Evolutionary conservation across 164 flowering plant genomes (phyloP), one percentile per base, ranked within the genome.

Genomic region (Chloranthus sessilifolius): DNA sequence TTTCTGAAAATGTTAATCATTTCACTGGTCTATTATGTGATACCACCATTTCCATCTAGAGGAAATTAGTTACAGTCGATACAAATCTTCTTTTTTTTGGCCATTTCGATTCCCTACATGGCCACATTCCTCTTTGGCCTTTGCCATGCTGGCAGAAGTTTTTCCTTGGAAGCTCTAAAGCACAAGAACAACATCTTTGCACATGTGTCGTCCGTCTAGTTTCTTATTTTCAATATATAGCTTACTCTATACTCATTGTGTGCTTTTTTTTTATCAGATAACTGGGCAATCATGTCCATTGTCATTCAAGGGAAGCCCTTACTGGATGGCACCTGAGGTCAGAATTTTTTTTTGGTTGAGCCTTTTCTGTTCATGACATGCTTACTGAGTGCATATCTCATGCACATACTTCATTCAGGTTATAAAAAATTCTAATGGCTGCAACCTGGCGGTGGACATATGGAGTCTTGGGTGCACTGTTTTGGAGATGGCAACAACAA

Each of bases 251-350:
- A n/a, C 42, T 47, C 36, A 19, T 38, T 37, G 16, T 37, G 12
- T 37, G 17, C 31, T 21, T 23, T 16, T 15, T 20, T 17, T 39
- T 16, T 39, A 71, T 59, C 81, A 89, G 97, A 84, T 89, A 22
- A 69, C 82, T 19, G 90, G 88, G 36, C 94, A 82, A 51, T 70
- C 95, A 34, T 79, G 95, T 63, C 94, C 95, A 23, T 63, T 84
- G 38, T 84, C 92, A 35, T 78, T 83, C 63, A 78, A 81, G 65
- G 97, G 91, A 51, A 85, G 88, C 61, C 97, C 97, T 23, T 83
- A 88, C 64, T 88, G 95, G 97, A 85, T 85, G 95, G 97, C 97
- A 35, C 97, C 97, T 62, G 97, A 88, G 97, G 97, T 88, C 11
- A 35, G 69, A 25, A 28, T 30, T 19, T 50, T 44, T 52, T 51